A percentile compares a stretch with the other conserved stretches of the same genome.
Evolutionary conservation across 139 green algal species (phyloP).

Genomic region (Marvania coccoides): DNA sequence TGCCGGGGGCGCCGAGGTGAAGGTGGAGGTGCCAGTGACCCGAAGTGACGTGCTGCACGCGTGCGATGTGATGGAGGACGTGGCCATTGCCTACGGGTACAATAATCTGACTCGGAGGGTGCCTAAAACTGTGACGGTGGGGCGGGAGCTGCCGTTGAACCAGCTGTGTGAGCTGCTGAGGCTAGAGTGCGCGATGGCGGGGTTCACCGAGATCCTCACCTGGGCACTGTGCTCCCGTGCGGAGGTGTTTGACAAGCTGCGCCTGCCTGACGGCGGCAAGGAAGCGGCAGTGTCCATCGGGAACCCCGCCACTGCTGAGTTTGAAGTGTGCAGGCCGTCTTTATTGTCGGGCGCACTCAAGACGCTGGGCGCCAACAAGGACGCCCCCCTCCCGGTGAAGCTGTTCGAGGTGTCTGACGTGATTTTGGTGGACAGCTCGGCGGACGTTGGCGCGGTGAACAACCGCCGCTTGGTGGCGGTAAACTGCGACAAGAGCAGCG

Average conservation of each 20-base stretch:
- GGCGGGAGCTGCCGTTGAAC: slow-evolving; percentile 86
- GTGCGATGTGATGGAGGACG: slow-evolving; percentile 96
- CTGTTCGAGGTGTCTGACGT: slow-evolving; percentile 95
- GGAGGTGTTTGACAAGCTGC: slow-evolving; percentile 84
- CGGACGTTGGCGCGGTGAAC: slow-evolving; percentile 80
- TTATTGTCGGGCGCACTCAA: slow-evolving; percentile 77
- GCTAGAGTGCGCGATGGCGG: slow-evolving; percentile 70
- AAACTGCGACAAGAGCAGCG: slow-evolving; percentile 60
- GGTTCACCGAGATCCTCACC: slow-evolving; percentile 74
- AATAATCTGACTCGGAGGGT: slow-evolving; percentile 85
- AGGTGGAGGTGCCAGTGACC: slow-evolving; percentile 70
- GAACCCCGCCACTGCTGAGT: slow-evolving; percentile 92
- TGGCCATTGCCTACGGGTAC: slow-evolving; percentile 96
- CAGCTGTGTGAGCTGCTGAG: slow-evolving; percentile 82
- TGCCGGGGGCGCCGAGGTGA: slow-evolving; percentile 6
- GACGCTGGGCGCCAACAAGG: slow-evolving; percentile 87
- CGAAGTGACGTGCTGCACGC: slow-evolving; percentile 90
- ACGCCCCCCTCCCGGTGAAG: slow-evolving; percentile 79
- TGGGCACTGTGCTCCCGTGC: slow-evolving; percentile 80
- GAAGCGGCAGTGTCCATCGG: slow-evolving; percentile 80
- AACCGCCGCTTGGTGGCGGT: slow-evolving; percentile 81
- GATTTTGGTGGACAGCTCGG: slow-evolving; percentile 46
- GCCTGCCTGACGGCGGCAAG: slow-evolving; percentile 50
- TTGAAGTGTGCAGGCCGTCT: slow-evolving; percentile 71
- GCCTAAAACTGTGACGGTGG: slow-evolving; percentile 52